These are phyloP conservation scores for Leucocoprinus sp. DNA, from an alignment of 768 basidiomycete genomes.

Conservation along the genomic window DNA sequence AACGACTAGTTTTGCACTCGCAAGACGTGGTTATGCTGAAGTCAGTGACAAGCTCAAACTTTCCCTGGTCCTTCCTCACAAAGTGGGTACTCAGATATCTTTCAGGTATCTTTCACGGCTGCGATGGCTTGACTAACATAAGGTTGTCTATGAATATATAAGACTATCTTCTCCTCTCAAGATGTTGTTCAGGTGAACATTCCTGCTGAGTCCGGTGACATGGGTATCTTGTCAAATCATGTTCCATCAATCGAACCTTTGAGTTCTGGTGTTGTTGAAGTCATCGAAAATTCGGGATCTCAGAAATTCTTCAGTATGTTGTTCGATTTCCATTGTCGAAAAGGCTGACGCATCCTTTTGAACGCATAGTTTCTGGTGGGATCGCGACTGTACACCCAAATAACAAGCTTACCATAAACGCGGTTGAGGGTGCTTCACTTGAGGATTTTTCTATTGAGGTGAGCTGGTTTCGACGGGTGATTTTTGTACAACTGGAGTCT, in stretches of 20 bases:
- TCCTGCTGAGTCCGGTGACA: conserved; percentile 89
- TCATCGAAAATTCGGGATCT: conserved; percentile 72
- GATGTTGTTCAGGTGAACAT: conserved; percentile 97
- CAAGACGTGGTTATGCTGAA: conserved; percentile 87
- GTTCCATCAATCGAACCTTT: conserved; percentile 95
- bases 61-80: conserved; percentile 90
- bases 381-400: conserved; percentile 98
- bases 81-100: conserved; percentile 55
- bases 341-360: background rate
- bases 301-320: conserved; percentile 97
- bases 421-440: conserved; percentile 89
- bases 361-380: conserved; percentile 74
- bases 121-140: background rate
- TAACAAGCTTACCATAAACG: conserved; percentile 95
- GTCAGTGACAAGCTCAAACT: conserved; percentile 86
- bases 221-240: conserved; percentile 99
- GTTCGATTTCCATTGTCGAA: conserved; percentile 18
- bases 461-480: conserved; percentile 15
- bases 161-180: conserved; percentile 83
- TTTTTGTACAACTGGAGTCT: background rate
- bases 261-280: conserved; percentile 90
- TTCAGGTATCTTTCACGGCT: background rate
- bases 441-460: conserved; percentile 91
- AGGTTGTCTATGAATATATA: conserved; percentile 23
- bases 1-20: conserved; percentile 40